Evolutionary conservation across 2,329 filamentous ascomycete species (phyloP), one percentile per base, ranked within the genome.

Genomic region (Penicillium sp.): DNA sequence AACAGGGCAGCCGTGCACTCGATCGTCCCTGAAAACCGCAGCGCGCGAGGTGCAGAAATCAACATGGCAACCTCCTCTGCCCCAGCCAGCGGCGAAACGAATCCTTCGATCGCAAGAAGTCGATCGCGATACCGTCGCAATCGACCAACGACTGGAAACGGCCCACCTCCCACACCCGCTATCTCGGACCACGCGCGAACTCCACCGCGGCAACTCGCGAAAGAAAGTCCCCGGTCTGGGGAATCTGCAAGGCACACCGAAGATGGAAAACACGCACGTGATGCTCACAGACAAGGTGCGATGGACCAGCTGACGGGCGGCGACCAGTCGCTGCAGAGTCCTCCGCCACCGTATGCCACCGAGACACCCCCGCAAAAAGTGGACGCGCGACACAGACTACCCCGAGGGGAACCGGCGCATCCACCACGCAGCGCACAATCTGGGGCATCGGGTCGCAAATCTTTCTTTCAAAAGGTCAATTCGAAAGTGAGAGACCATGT

Each of bases 101-200:
- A 65, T 11, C 61, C 65, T n/a, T 64, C 65, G 18, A 63, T 72
- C 36, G 62, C 66, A 22, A 66, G 67, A 44, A 71, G 68, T 51
- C 72, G 71, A 64, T 72, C 69, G 55, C 69, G 69, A 39, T 71
- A 72, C 48, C 65, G 69, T 42, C 70, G 70, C 51, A 61, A 66
- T 55, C 63, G 66, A 49, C 61, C 60, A 18, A 22, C 55, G 7
- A 54, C 51, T 36, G 46, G 16, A 18, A 52, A 43, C 32, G 13
- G 22, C 21, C 32, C 24, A 3, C 53, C 63, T 11, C 52, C 58
- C n/a, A 49, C 43, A 36, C 57, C 62, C 7, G 52, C 61, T 6
- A 44, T 58, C 13, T 36, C 58, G 16, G 34, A 59, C 46, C 54
- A 46, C 18, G 40, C 55, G 16, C 49, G 48, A 43, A 39, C 42